phyloP scores from a whole-genome alignment of 768 basidiomycete species.

The Naematelia aurantialba region DNA sequence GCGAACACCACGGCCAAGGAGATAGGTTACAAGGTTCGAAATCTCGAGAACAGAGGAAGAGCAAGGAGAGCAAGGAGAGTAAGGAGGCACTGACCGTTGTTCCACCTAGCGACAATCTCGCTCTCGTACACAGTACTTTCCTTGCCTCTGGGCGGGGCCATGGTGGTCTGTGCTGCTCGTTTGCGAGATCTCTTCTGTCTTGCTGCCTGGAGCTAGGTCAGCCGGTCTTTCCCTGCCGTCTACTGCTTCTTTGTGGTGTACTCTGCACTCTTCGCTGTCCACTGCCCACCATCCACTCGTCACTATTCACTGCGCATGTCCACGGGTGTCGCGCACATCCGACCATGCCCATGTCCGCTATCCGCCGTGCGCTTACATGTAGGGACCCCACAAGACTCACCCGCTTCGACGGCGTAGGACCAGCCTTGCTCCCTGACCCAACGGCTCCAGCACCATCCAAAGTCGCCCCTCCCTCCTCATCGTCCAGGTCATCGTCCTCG shows the following conservation, averaged over 20 bases:
- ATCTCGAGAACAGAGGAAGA: too few relatives aligned
- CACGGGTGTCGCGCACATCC: too few relatives aligned
- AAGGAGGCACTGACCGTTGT: conserved; percentile 10
- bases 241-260: background rate
- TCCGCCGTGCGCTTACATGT: too few relatives aligned
- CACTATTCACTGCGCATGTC: too few relatives aligned
- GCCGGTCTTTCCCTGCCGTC: background rate
- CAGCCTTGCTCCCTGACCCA: background rate
- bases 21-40: too few relatives aligned
- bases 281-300: too few relatives aligned
- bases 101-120: conserved; percentile 22
- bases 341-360: too few relatives aligned
- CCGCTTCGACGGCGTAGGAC: background rate
- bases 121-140: conserved; percentile 16
- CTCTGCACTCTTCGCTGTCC: too few relatives aligned
- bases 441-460: background rate
- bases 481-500: conserved; percentile 2
- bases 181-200: background rate
- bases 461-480: background rate
- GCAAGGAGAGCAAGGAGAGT: too few relatives aligned
- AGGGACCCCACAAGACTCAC: background rate
- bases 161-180: background rate
- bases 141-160: conserved; percentile 2
- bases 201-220: background rate
- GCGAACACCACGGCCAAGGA: too few relatives aligned